These are phyloP conservation scores for Heliamphora exappendiculata DNA, from an alignment of 148 eudicot genomes.

Conservation along the genomic window DNA sequence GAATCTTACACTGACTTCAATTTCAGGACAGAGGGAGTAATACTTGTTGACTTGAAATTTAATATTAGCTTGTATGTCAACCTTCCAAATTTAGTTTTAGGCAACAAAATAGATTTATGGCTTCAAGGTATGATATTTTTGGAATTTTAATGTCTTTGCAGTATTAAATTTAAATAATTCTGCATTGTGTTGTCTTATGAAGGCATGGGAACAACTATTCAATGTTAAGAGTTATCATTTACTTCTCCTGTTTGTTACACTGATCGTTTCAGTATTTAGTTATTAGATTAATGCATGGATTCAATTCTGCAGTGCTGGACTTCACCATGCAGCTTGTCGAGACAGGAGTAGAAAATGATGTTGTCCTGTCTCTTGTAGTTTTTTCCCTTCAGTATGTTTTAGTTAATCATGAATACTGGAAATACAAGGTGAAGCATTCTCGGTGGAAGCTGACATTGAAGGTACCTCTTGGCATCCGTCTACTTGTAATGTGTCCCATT, in stretches of 20 bases:
- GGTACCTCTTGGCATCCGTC: constrained; percentile 33
- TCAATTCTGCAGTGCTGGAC: constrained; percentile 59
- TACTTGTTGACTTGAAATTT: neutral
- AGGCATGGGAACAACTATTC: neutral
- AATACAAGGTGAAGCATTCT: constrained; percentile 76
- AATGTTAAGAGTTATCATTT: neutral
- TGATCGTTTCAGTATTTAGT: neutral
- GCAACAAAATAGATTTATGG: neutral
- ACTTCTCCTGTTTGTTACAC: neutral
- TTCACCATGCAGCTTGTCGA: constrained; percentile 69
- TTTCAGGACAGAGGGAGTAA: neutral
- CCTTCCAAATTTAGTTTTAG: neutral
- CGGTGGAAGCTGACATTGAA: constrained; percentile 91
- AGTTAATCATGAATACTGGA: constrained; percentile 86
- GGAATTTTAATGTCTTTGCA: neutral
- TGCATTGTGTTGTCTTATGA: neutral
- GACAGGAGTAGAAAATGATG: constrained; percentile 77
- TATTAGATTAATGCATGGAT: neutral
- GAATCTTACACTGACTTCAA: neutral
- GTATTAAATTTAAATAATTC: neutral
- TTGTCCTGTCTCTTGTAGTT: constrained; percentile 57
- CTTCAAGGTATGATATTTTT: neutral
- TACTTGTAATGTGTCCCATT: neutral
- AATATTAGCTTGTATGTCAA: neutral
- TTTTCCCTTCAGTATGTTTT: constrained; percentile 86